Evolutionary conservation across 2,329 filamentous ascomycete species (phyloP), one percentile per base, ranked within the genome.

Genomic region (Cadophora gregata): DNA sequence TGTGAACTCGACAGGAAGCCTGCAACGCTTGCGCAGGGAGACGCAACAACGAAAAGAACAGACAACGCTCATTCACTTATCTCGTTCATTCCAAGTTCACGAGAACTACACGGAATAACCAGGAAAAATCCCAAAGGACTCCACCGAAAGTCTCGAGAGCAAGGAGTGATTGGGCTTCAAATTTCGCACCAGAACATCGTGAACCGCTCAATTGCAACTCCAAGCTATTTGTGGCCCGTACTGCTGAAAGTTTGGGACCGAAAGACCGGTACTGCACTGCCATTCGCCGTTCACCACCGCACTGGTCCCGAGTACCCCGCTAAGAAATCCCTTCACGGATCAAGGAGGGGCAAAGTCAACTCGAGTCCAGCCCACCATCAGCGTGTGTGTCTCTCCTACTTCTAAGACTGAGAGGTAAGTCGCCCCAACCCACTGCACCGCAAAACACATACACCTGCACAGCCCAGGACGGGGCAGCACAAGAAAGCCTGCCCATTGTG

Each of bases 311-410:
- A 47, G 25, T 62, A 58, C 60, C 66, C 68, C 69, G 51, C 67
- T 68, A 67, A 62, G 63, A 67, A 59, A 66, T 42, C 53, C 59
- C 36, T 68, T 59, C 59, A 63, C 31, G 53, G 60, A 63, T 38
- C 59, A 64, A 64, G 42, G 65, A 67, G 62, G 59, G 66, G 58
- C 58, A 62, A 62, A 47, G 50, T 27, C 50, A 25, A 62, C n/a
- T 53, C 38, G 51, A 56, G 31, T 59, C 62, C 36, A 62, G 38
- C 55, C 62, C 62, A 25, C 19, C n/a, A 50, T 47, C 58, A 59
- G 59, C 63, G 19, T 8, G 19, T 47, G n/a, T 38, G n/a, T 63
- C n/a, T n/a, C n/a, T n/a, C n/a, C n/a, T n/a, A n/a, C n/a, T n/a
- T n/a, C n/a, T n/a, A n/a, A n/a, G n/a, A n/a, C n/a, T n/a, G n/a